Evolutionary conservation across 2,329 filamentous ascomycete species (phyloP).

Genomic region (Colletotrichum sublineola): DNA sequence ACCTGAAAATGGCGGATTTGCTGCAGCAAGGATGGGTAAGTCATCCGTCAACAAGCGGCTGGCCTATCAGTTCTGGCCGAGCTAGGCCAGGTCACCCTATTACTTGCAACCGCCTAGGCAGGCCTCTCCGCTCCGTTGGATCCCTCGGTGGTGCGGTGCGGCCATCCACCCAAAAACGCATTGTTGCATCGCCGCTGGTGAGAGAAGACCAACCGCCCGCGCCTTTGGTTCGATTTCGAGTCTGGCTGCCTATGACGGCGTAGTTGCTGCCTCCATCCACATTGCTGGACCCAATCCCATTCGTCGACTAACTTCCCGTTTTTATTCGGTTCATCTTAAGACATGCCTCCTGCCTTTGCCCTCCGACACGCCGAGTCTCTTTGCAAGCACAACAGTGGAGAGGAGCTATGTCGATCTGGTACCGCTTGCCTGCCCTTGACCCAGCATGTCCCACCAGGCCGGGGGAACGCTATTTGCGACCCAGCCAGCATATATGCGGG

Average conservation of each 20-base stretch:
- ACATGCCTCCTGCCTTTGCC: conserved; percentile 26
- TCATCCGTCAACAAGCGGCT: conserved; percentile 18
- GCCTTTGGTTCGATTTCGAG: conserved; percentile 30
- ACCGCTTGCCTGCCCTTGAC: conserved; percentile 24
- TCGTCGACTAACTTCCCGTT: conserved; percentile 26
- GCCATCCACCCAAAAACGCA: conserved; percentile 26
- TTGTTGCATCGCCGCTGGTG: conserved; percentile 36
- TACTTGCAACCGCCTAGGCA: conserved; percentile 7
- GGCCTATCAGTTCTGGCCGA: conserved; percentile 25
- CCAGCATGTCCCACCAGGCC: conserved; percentile 29
- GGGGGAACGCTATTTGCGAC: conserved; percentile 29
- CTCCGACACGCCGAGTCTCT: conserved; percentile 14
- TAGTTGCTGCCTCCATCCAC: conserved; percentile 28
- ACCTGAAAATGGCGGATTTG: conserved; percentile 34
- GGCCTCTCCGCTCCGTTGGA: conserved; percentile 39
- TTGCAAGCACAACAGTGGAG: conserved; percentile 27
- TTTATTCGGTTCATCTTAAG: conserved; percentile 34
- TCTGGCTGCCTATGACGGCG: conserved; percentile 14
- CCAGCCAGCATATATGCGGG: conserved; percentile 38
- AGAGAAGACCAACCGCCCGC: conserved; percentile 6
- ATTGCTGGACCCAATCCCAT: conserved; percentile 36
- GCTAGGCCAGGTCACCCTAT: background rate
- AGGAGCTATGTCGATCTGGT: conserved; percentile 27
- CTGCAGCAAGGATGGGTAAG: conserved; percentile 1
- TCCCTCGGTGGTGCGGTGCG: conserved; percentile 28